Base-by-base conservation (phyloP, 768 basidiomycete species). In the Lactarius indigo region DNA sequence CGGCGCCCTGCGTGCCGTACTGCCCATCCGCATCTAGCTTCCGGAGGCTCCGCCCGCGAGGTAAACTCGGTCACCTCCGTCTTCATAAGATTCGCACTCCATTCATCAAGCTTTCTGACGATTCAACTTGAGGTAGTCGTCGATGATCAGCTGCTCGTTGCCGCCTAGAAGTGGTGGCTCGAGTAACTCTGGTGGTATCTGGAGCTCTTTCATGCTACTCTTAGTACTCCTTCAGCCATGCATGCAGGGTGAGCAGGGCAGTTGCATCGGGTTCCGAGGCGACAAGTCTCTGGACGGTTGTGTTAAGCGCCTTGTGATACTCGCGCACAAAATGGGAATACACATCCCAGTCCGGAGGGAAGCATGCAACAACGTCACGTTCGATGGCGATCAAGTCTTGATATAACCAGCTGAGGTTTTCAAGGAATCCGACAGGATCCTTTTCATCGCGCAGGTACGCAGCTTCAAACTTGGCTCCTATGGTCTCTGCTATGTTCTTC, bases 201-300 rank as follows among this genome's bases (percentile, higher is more conserved):
- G 87, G 59, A 98, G 86, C 72, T 98, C 95, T 76, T 93, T 94
- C 95, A 98, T 98, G 73, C 87, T 92, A 74, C 87, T 85, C 78
- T 91, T 89, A n/a, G 81, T 98, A 98, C 74, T 98, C 91, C 78
- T 98, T 98, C 60, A 97, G 83, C 94, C 95, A 98, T 6, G 90
- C 91, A 70, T 93, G 91, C 31, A 99, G 83, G 28, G 87, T 83
- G 3, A 99, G 85, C 31, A 98, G 82, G 20, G 88, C 85, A 71
- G 87, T 91, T n/a, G 97, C 96, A 63, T 95, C 96, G 2, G 92
- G 90, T 54, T 89, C 90, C 0, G 87, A 82, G 5, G 80, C 82
- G 30, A 92, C 80, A 42, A 96, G 84, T 64, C 79, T 83, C 71
- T 87, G 86, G 72, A 99, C 79, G 2, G 86, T 87, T 1, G 78